Percentiles rank a stretch among this genome's conserved stretches.
phyloP scores from a whole-genome alignment of 768 basidiomycete genomes.

The Amanita phalloides region DNA sequence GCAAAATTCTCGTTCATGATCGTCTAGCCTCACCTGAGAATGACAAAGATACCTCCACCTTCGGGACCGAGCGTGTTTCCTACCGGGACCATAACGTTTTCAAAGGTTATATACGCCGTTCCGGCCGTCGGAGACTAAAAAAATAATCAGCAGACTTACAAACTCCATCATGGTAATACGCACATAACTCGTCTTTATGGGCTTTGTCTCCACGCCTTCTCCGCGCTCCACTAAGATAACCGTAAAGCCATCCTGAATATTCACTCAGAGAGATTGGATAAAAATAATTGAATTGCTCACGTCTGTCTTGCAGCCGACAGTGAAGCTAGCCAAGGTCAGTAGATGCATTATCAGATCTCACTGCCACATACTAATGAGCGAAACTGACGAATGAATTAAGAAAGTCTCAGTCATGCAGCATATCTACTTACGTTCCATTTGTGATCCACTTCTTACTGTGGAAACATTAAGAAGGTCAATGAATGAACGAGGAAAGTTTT shows the following conservation, averaged over 20 bases:
- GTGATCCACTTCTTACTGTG: slow-evolving; percentile 77
- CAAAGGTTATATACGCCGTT: slow-evolving; percentile 67
- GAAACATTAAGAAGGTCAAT: not conserved
- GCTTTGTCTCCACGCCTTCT: slow-evolving; percentile 74
- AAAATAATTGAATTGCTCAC: slow-evolving; percentile 15
- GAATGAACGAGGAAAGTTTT: not conserved
- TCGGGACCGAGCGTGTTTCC: slow-evolving; percentile 78
- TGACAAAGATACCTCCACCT: slow-evolving; percentile 52
- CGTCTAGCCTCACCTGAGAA: slow-evolving; percentile 25
- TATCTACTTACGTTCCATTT: slow-evolving; percentile 45
- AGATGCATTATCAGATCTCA: not conserved
- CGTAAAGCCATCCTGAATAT: slow-evolving; percentile 50
- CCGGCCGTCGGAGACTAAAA: slow-evolving; percentile 69
- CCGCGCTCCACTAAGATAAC: slow-evolving; percentile 78
- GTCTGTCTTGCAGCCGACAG: slow-evolving; percentile 53
- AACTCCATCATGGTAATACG: slow-evolving; percentile 6
- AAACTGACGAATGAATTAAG: slow-evolving; percentile 15
- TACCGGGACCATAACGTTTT: slow-evolving; percentile 75
- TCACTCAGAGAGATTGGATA: not conserved
- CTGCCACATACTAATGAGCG: slow-evolving; percentile 28
- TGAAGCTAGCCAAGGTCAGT: slow-evolving; percentile 32
- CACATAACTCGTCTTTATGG: slow-evolving; percentile 67
- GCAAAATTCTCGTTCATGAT: not conserved
- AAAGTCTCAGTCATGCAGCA: not conserved
- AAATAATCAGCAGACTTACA: not conserved